A percentile compares a stretch with the other conserved stretches of the same genome.
phyloP scores from a whole-genome alignment of 2,329 filamentous ascomycete genomes.

The Stachybotrys chlorohalonatus region DNA sequence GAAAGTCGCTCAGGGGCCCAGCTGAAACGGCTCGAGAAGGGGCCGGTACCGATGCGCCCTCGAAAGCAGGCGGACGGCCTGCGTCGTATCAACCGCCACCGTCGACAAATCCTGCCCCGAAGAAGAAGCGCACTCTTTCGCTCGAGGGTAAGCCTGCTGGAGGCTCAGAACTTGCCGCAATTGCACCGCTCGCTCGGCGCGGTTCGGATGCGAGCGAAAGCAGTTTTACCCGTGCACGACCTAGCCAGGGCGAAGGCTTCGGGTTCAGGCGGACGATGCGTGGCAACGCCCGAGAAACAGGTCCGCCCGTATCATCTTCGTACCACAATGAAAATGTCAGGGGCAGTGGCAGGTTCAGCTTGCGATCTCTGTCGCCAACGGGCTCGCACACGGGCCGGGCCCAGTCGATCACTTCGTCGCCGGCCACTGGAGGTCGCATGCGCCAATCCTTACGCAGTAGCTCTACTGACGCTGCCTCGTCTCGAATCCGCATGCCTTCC shows the following conservation, averaged over 20 bases:
- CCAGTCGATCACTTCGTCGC: conserved; percentile 23
- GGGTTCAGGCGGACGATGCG: conserved; percentile 71
- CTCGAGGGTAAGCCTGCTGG: conserved; percentile 8
- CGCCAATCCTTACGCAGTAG: conserved; percentile 36
- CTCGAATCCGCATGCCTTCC: conserved; percentile 29
- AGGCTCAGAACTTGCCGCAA: conserved; percentile 7
- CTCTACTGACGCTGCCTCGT: conserved; percentile 24
- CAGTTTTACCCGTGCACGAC: conserved; percentile 65
- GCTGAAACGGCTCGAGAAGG: conserved; percentile 5
- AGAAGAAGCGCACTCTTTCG: conserved; percentile 14
- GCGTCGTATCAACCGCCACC: conserved; percentile 18
- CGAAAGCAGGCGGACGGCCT: conserved; percentile 12
- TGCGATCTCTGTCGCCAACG: conserved; percentile 62
- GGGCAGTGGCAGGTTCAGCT: conserved; percentile 54
- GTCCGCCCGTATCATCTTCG: neutral
- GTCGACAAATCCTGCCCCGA: conserved; percentile 6
- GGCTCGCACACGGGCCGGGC: conserved; percentile 42
- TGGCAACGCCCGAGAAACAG: conserved; percentile 12
- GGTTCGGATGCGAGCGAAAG: conserved; percentile 65
- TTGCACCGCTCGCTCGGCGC: conserved; percentile 37
- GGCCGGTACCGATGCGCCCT: conserved; percentile 2
- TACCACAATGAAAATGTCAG: conserved; percentile 10
- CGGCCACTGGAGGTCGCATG: conserved; percentile 29
- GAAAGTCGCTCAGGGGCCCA: conserved; percentile 11
- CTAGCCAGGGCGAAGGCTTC: conserved; percentile 36